Conservation (phyloP, 331 rosid genomes). For the Acacia concinna region DNA sequence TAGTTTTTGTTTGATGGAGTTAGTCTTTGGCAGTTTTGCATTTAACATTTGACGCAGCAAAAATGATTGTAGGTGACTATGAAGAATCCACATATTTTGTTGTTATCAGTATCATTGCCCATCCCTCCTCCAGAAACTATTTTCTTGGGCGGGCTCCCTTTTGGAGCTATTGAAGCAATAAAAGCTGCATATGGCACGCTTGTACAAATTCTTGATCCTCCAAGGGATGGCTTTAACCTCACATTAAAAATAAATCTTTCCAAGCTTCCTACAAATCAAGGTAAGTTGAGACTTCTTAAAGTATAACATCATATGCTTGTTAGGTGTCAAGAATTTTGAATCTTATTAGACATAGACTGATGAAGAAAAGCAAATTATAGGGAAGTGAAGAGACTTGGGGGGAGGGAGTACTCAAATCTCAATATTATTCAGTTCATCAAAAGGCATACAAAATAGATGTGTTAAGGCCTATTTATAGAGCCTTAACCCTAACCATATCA, state of each 20-base stretch:
- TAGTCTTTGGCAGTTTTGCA: slow-evolving; percentile 19
- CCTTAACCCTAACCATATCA: background rate
- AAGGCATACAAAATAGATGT: background rate
- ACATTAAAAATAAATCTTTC: slow-evolving; percentile 82
- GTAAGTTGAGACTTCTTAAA: slow-evolving; percentile 56
- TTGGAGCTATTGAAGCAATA: slow-evolving; percentile 92
- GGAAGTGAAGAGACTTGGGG: background rate
- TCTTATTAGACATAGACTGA: background rate
- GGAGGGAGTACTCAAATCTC: background rate
- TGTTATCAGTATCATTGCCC: slow-evolving; percentile 80
- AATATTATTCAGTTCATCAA: background rate
- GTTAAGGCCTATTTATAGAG: background rate
- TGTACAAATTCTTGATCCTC: slow-evolving; percentile 94
- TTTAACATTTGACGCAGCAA: slow-evolving; percentile 26
- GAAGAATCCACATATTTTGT: slow-evolving; percentile 68
- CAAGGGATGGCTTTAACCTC: slow-evolving; percentile 95
- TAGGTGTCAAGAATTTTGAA: slow-evolving; percentile 29
- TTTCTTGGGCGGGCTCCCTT: slow-evolving; percentile 73
- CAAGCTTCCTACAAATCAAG: slow-evolving; percentile 84
- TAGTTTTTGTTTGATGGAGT: slow-evolving; percentile 20
- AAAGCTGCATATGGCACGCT: slow-evolving; percentile 71
- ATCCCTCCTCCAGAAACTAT: slow-evolving; percentile 84
- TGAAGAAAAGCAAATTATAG: background rate
- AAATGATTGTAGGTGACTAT: slow-evolving; percentile 60
- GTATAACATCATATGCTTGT: slow-evolving; percentile 46